These are phyloP conservation scores for Phytophthora fragariae DNA, from an alignment of 352 stramenopile genomes.

Conservation along the genomic window DNA sequence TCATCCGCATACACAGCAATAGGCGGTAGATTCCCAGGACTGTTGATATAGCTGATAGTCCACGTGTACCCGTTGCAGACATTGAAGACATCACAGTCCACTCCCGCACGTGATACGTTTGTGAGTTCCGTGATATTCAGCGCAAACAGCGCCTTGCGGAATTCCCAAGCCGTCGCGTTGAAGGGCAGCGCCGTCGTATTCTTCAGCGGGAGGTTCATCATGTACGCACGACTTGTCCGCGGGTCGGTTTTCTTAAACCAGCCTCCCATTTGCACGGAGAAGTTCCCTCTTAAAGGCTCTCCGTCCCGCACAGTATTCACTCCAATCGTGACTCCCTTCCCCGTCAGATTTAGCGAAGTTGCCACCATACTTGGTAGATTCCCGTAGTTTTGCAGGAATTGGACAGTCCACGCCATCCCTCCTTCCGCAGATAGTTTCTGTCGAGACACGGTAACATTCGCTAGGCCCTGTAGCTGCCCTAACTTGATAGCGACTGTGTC, in stretches of 20 bases:
- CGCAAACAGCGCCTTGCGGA: slow-evolving; percentile 47
- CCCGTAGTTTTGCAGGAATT: slow-evolving; percentile 72
- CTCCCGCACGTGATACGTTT: slow-evolving; percentile 41
- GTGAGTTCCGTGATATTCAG: slow-evolving; percentile 54
- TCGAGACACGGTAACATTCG: slow-evolving; percentile 50
- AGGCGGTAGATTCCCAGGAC: slow-evolving; percentile 65
- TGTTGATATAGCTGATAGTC: slow-evolving; percentile 70
- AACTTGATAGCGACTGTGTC: slow-evolving; percentile 42
- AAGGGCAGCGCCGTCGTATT: slow-evolving; percentile 59
- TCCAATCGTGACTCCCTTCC: slow-evolving; percentile 42
- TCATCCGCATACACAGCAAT: slow-evolving; percentile 53
- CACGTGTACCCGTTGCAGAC: slow-evolving; percentile 78
- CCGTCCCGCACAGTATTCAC: slow-evolving; percentile 54
- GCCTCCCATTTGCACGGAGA: slow-evolving; percentile 64
- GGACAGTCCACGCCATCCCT: slow-evolving; percentile 69
- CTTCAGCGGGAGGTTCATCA: slow-evolving; percentile 39
- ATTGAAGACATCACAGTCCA: slow-evolving; percentile 65
- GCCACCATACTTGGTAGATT: slow-evolving; percentile 48
- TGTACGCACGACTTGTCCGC: slow-evolving; percentile 53
- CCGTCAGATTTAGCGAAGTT: slow-evolving; percentile 64
- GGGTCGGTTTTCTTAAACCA: slow-evolving; percentile 60
- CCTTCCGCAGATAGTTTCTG: slow-evolving; percentile 59
- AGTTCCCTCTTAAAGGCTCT: slow-evolving; percentile 57
- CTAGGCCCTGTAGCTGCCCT: slow-evolving; percentile 55
- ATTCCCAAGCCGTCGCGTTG: slow-evolving; percentile 35